These are phyloP conservation scores for Fusarium aywerte DNA, from an alignment of 2,329 filamentous ascomycete genomes.

Conservation along the genomic window DNA sequence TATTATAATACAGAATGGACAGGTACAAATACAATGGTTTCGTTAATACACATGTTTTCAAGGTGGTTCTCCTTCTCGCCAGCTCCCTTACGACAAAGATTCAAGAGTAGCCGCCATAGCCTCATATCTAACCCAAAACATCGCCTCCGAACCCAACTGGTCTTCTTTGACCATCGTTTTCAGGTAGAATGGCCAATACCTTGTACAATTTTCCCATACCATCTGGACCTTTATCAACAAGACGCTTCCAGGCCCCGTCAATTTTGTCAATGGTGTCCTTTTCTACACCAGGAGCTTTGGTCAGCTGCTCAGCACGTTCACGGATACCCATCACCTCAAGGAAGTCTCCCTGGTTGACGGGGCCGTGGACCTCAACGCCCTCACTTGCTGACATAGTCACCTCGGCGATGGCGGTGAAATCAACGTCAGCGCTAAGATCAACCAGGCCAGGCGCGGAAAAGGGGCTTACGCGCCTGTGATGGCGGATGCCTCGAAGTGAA, in stretches of 20 bases:
- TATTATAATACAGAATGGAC: constrained; percentile 12
- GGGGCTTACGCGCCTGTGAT: constrained; percentile 80
- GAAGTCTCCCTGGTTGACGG: constrained; percentile 86
- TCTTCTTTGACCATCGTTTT: constrained; percentile 75
- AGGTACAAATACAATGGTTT: constrained; percentile 15
- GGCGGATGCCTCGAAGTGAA: constrained; percentile 87
- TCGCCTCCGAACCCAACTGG: constrained; percentile 94
- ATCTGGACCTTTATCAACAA: constrained; percentile 83
- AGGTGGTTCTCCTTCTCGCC: neutral
- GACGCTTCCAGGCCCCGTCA: constrained; percentile 78
- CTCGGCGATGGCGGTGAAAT: constrained; percentile 89
- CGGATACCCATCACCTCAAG: constrained; percentile 83
- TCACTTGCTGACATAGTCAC: constrained; percentile 78
- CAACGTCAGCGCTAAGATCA: constrained; percentile 92
- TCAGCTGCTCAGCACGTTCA: constrained; percentile 77
- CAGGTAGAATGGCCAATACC: constrained; percentile 87
- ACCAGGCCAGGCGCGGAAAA: constrained; percentile 83
- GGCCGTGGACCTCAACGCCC: constrained; percentile 91
- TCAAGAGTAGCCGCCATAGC: neutral
- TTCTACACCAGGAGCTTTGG: constrained; percentile 56
- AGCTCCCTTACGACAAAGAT: neutral
- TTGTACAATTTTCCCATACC: constrained; percentile 98
- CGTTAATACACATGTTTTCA: constrained; percentile 29
- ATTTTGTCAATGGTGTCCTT: constrained; percentile 68
- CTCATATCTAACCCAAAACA: constrained; percentile 47